These are phyloP conservation scores for Haematococcus sp. DNA, from an alignment of 139 green algal species.

Conservation along the genomic window DNA sequence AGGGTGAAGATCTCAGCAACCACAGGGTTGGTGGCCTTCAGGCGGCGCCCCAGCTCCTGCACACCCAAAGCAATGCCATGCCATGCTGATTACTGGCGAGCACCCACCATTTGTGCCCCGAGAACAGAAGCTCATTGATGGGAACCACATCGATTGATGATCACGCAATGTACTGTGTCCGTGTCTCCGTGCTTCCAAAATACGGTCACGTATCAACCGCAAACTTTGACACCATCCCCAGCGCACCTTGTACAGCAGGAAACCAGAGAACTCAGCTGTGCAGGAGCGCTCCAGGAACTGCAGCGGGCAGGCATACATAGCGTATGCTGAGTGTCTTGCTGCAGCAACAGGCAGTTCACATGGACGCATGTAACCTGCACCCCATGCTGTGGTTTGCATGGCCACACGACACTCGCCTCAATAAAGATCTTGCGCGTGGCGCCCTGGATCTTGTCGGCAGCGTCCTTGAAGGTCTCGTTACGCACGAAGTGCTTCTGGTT, in stretches of 20 bases:
- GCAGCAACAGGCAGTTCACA: too few relatives aligned
- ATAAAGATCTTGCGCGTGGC: slow-evolving; percentile 93
- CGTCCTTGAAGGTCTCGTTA: slow-evolving; percentile 91
- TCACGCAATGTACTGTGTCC: too few relatives aligned
- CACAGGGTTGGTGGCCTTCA: slow-evolving; percentile 91
- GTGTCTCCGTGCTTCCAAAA: too few relatives aligned
- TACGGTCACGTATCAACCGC: too few relatives aligned
- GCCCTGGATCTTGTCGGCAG: slow-evolving; percentile 85
- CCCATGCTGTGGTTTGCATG: too few relatives aligned
- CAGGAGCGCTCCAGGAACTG: slow-evolving; percentile 99
- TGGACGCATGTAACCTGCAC: too few relatives aligned
- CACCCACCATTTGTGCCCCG: not conserved
- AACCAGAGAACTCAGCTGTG: slow-evolving; percentile 98
- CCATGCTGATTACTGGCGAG: not conserved
- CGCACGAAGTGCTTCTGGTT: slow-evolving; percentile 99
- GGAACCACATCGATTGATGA: too few relatives aligned
- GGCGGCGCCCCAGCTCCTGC: slow-evolving; percentile 90
- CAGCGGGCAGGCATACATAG: too few relatives aligned
- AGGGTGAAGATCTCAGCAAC: slow-evolving; percentile 94
- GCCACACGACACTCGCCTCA: slow-evolving; percentile 4
- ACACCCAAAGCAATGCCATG: not conserved
- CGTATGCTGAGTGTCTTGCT: not conserved
- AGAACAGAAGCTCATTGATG: too few relatives aligned
- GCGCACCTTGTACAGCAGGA: slow-evolving; percentile 96
- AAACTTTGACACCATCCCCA: too few relatives aligned